Evolutionary conservation across 768 basidiomycete genomes (phyloP), one percentile per base, ranked within the genome.

Genomic region (Suillus spraguei): DNA sequence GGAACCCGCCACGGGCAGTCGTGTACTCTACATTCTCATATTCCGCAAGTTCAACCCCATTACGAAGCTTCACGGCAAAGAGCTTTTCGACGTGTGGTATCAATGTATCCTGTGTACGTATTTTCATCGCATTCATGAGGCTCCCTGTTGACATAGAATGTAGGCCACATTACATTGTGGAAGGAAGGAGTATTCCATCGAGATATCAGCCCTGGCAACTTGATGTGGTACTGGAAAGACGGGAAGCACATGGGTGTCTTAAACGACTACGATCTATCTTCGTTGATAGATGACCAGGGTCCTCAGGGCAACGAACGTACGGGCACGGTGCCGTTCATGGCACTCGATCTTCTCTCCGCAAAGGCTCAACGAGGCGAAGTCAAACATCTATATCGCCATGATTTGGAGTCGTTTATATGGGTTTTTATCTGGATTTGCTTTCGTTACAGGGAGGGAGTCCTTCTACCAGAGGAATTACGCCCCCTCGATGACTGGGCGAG

Each of bases 181-280:
- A 35, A 54, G 35, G 13, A 7, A n/a, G 53, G 33, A 6, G n/a
- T 54, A 13, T 6, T 36, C 22, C 53, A 54, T n/a, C n/a, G 35
- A 22, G 53, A 24, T 35, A n/a, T 69, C 39, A 69, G 68, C 42
- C 42, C 33, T 16, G 1, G 13, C 1, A 70, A 69, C n/a, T 24
- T 70, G 53, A 69, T 69, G 68, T 47, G 13, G 22, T 69, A 64
- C 54, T 4, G 49, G 5, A n/a, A 8, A 2, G 7, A 39, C 4
- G 66, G 58, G 16, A n/a, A 39, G 5, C n/a, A 61, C 1, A 63
- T 56, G 0, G 69, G 64, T 4, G 64, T 69, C 3, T 28, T 70
- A 4, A 67, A 66, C 41, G 61, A 69, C 42, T 70, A 67, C 4
- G 46, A 47, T 47, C n/a, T 47, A 24, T 47, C 46, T 1, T 47